Conservation (phyloP, 345 rosid genomes). For the Raphanus raphanistrum region DNA sequence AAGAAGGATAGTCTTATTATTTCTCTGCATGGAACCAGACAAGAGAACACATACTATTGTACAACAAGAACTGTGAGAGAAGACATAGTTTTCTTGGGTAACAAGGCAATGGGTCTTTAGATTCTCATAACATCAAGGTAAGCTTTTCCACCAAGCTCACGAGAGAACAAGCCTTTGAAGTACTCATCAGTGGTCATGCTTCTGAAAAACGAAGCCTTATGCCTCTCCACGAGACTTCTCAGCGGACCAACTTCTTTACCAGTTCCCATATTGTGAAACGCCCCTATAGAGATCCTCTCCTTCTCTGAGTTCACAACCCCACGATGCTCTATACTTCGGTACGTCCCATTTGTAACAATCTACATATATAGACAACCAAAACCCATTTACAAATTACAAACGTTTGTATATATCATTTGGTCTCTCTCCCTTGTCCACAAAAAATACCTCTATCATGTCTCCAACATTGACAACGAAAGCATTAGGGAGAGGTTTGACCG, state of each 20-base stretch:
- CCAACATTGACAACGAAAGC: slow-evolving; percentile 30
- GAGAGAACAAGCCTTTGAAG: slow-evolving; percentile 26
- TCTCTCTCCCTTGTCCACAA: background rate
- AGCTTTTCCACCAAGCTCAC: slow-evolving; percentile 24
- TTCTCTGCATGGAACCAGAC: too few species aligned
- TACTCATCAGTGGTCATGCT: slow-evolving; percentile 21
- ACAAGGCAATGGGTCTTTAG: background rate
- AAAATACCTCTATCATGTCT: slow-evolving; percentile 28
- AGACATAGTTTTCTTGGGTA: background rate
- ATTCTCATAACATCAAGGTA: slow-evolving; percentile 37
- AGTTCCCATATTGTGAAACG: slow-evolving; percentile 26
- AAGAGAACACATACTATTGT: too few species aligned
- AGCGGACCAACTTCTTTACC: slow-evolving; percentile 40
- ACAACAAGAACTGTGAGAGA: background rate
- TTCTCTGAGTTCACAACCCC: slow-evolving; percentile 40
- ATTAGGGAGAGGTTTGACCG: slow-evolving; percentile 31
- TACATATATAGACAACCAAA: slow-evolving; percentile 17
- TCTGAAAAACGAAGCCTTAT: slow-evolving; percentile 29
- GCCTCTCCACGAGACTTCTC: slow-evolving; percentile 27
- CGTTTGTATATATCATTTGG: background rate
- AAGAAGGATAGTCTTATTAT: too few species aligned
- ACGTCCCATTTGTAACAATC: slow-evolving; percentile 46
- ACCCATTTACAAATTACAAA: slow-evolving; percentile 5
- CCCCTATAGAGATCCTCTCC: slow-evolving; percentile 42
- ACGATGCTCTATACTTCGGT: slow-evolving; percentile 44